phyloP scores from a whole-genome alignment of 2,329 filamentous ascomycete genomes.

The Fusarium liriodendri region DNA sequence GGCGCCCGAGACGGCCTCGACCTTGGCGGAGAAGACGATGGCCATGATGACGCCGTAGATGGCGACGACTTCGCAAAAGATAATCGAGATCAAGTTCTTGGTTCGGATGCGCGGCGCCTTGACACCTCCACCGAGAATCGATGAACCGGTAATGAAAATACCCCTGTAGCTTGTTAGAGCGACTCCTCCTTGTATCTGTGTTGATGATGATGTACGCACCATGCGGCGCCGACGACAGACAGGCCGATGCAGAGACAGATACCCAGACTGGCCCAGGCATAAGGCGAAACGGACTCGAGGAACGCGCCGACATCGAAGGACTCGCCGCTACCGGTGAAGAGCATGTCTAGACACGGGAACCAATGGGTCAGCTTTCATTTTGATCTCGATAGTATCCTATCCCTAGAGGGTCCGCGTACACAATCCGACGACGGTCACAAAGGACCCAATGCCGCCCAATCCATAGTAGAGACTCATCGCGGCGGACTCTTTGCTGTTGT shows the following conservation, averaged over 20 bases:
- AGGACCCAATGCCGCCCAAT: slow-evolving; percentile 73
- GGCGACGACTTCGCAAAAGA: slow-evolving; percentile 99
- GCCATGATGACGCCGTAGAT: slow-evolving; percentile 99
- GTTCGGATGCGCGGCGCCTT: slow-evolving; percentile 97
- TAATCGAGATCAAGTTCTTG: slow-evolving; percentile 99
- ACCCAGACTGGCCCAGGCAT: slow-evolving; percentile 90
- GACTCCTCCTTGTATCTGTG: background rate
- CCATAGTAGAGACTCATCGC: slow-evolving; percentile 81
- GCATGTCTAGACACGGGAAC: slow-evolving; percentile 78
- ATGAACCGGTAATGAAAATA: slow-evolving; percentile 98
- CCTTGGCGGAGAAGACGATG: slow-evolving; percentile 95
- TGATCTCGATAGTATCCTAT: slow-evolving; percentile 13
- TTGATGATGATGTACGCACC: slow-evolving; percentile 66
- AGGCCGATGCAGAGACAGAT: slow-evolving; percentile 95
- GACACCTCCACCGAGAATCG: slow-evolving; percentile 96
- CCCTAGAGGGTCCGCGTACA: slow-evolving; percentile 68
- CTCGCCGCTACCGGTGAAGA: slow-evolving; percentile 97
- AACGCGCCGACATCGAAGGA: slow-evolving; percentile 97
- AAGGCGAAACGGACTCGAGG: slow-evolving; percentile 92
- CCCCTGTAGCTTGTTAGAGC: slow-evolving; percentile 71
- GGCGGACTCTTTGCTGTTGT: slow-evolving; percentile 41
- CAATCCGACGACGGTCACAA: slow-evolving; percentile 78
- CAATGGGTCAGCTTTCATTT: slow-evolving; percentile 25
- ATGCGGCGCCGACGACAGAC: slow-evolving; percentile 96
- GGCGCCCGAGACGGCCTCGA: slow-evolving; percentile 73